Base-by-base conservation (phyloP, 495 filamentous ascomycete species). In the Xylaria flabelliformis region DNA sequence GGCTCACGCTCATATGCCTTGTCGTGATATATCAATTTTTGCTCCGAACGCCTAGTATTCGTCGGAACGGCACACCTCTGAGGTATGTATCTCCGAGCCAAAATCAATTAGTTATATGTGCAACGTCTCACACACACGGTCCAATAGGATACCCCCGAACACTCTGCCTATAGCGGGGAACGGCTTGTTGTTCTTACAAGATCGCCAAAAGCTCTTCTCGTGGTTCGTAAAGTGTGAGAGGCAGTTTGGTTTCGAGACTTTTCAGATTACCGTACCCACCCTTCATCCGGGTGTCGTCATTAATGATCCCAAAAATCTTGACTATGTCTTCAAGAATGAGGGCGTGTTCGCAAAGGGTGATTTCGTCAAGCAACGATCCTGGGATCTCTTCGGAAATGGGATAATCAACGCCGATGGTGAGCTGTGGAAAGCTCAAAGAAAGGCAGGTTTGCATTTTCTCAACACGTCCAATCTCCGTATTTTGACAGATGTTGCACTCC, bases 361-460 rank as follows among this genome's bases (percentile, higher is more conserved):
- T 21, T 89, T 90, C 75, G 85, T 90, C 76, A 88, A 87, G 70
- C 73, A 74, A 5, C 83, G 87, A 41, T 86, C 88, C 0, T 87
- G 87, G 86, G 88, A 90, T 74, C 78, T 90, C 0, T 90, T 90
- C 65, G 88, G 88, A 0, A 85, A 88, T 63, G 88, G 88, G 13
- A 90, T 90, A 74, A 90, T 90, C 72, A 90, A 90, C 72, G 85
- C 85, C 24, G 88, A 90, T 68, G 88, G 88, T 13, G 87, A 89
- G 19, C 73, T 89, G 48, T 90, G 88, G 88, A 88, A 84, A 70
- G 79, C 85, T 1, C 88, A 90, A 74, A 80, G 88, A 39, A 90
- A 89, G 75, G 88, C 88, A 42, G 88, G 88, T 1, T 74, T 87
- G 19, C 79, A 84, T 17, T 90, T 90, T 71, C 86, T 90, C 70